phyloP scores from a whole-genome alignment of 1,284 basidiomycete genomes.

The Cryptococcus sp. region DNA sequence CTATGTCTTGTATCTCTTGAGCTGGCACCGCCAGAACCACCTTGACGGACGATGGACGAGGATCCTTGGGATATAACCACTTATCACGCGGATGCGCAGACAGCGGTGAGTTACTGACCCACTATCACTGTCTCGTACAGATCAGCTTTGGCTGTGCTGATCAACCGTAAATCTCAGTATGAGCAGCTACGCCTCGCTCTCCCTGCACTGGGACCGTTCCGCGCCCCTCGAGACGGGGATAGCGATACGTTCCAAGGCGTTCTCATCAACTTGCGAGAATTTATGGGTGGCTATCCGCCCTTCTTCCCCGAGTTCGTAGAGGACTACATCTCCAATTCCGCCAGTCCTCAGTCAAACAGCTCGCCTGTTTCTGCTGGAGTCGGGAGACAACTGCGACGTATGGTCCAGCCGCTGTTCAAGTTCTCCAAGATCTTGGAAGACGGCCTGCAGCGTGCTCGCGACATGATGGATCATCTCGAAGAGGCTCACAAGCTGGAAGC shows the following conservation, averaged over 20 bases:
- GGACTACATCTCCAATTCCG: background rate
- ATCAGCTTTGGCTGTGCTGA: background rate
- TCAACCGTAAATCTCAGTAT: background rate
- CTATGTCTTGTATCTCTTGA: background rate
- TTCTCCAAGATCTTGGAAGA: constrained; percentile 3
- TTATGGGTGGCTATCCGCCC: constrained; percentile 6
- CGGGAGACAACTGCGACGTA: constrained; percentile 1
- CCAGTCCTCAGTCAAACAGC: background rate
- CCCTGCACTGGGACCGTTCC: constrained; percentile 10
- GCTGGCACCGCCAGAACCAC: background rate
- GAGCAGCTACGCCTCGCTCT: background rate
- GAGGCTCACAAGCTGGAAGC: background rate
- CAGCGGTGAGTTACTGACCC: constrained; percentile 5
- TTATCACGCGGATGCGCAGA: constrained; percentile 11
- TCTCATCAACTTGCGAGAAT: background rate
- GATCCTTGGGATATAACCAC: constrained; percentile 10
- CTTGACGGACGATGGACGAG: background rate
- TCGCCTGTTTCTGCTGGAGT: background rate
- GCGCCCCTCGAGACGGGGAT: background rate
- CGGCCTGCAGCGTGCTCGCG: constrained; percentile 1
- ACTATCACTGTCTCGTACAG: too few relatives aligned
- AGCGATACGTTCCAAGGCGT: background rate
- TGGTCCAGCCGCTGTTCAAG: constrained; percentile 10
- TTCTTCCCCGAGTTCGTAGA: constrained; percentile 13
- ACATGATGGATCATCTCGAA: background rate